Percentiles rank a stretch among this genome's conserved stretches.
These are phyloP conservation scores for Parascedosporium putredinis DNA, from an alignment of 2,329 filamentous ascomycete genomes.

Conservation along the genomic window DNA sequence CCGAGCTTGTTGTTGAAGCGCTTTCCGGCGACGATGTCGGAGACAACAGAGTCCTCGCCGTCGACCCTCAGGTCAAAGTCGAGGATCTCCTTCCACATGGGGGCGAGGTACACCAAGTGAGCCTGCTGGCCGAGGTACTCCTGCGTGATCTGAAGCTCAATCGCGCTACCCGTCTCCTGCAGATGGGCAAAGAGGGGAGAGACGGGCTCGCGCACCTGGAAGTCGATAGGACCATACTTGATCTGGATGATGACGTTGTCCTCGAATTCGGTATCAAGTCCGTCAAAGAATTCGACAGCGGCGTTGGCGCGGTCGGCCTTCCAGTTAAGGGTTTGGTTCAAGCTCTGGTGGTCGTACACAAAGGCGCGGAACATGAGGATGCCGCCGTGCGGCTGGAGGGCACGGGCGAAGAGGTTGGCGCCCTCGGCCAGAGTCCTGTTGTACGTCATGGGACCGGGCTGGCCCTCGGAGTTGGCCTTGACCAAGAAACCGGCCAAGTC, in stretches of 20 bases:
- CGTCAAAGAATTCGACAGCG: slow-evolving; percentile 55
- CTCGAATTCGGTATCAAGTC: slow-evolving; percentile 54
- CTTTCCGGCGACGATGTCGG: slow-evolving; percentile 50
- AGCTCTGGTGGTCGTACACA: slow-evolving; percentile 51
- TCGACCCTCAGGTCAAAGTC: slow-evolving; percentile 58
- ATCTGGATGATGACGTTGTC: slow-evolving; percentile 64
- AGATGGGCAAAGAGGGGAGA: slow-evolving; percentile 53
- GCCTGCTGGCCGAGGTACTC: slow-evolving; percentile 64
- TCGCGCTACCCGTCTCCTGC: slow-evolving; percentile 33
- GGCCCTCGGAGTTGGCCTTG: slow-evolving; percentile 63
- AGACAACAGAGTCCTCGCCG: slow-evolving; percentile 40
- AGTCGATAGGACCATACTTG: slow-evolving; percentile 66
- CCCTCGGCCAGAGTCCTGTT: slow-evolving; percentile 59
- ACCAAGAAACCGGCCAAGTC: slow-evolving; percentile 60
- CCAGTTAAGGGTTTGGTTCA: slow-evolving; percentile 43
- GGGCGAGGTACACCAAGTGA: slow-evolving; percentile 57
- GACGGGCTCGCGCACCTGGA: slow-evolving; percentile 58
- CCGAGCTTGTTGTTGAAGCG: slow-evolving; percentile 46
- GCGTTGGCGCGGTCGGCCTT: slow-evolving; percentile 59
- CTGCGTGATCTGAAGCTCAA: slow-evolving; percentile 58
- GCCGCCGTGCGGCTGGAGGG: slow-evolving; percentile 46
- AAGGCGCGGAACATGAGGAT: slow-evolving; percentile 63
- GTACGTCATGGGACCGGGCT: slow-evolving; percentile 59
- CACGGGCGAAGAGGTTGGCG: slow-evolving; percentile 56
- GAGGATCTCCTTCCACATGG: slow-evolving; percentile 57